These are phyloP conservation scores for Cadophora luteo-olivacea DNA, from an alignment of 2,329 filamentous ascomycete species.

Conservation along the genomic window DNA sequence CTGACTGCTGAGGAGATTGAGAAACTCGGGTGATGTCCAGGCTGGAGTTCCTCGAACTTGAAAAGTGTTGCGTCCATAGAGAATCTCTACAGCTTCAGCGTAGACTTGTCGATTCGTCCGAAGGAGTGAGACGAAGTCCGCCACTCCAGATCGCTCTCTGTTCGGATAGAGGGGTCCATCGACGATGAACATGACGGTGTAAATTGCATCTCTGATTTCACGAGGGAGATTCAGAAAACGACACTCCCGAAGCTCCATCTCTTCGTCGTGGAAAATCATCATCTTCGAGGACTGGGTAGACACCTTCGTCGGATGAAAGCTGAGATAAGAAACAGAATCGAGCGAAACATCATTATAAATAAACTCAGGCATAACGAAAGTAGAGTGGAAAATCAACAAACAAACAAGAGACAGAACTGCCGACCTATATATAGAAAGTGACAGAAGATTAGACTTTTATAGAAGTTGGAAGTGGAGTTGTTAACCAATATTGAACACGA, in stretches of 20 bases:
- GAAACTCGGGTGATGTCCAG: slow-evolving; percentile 27
- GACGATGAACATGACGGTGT: slow-evolving; percentile 26
- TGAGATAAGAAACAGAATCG: neutral
- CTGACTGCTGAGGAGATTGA: slow-evolving; percentile 31
- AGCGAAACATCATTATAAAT: neutral
- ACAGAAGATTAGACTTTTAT: slow-evolving; percentile 4
- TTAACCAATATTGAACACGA: neutral
- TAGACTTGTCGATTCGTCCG: slow-evolving; percentile 32
- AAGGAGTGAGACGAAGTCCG: slow-evolving; percentile 26
- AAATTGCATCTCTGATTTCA: slow-evolving; percentile 34
- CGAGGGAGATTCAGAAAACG: slow-evolving; percentile 27
- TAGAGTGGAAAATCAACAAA: neutral
- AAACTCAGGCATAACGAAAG: neutral
- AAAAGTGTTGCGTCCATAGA: slow-evolving; percentile 33
- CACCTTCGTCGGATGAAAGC: neutral
- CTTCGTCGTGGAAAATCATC: slow-evolving; percentile 21
- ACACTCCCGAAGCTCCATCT: neutral
- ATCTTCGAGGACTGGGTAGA: neutral
- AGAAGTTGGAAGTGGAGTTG: slow-evolving; percentile 13
- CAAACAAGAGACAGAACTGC: neutral
- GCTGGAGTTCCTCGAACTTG: slow-evolving; percentile 30
- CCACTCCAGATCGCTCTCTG: slow-evolving; percentile 26
- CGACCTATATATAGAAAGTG: slow-evolving; percentile 8
- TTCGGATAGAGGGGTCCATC: slow-evolving; percentile 29
- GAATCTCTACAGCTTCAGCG: slow-evolving; percentile 27